Conservation (phyloP, 2,329 filamentous ascomycete species). For the Madurella fahalii region DNA sequence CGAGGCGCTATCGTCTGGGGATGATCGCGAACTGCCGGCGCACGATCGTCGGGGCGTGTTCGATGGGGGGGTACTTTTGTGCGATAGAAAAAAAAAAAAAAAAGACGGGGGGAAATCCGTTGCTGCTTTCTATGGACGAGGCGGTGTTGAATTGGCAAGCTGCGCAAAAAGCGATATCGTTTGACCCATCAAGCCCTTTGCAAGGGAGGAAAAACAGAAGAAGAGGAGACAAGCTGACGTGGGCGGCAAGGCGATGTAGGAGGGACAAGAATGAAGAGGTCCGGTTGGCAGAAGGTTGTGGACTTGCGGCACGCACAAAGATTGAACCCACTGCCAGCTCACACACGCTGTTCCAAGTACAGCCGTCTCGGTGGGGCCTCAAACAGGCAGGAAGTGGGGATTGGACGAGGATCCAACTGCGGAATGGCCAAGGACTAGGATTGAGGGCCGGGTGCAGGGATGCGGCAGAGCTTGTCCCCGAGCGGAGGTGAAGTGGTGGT, state of each 20-base stretch:
- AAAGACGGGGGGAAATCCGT: neutral
- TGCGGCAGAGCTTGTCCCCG: constrained; percentile 14
- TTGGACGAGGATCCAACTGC: constrained; percentile 20
- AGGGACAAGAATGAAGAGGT: constrained; percentile 17
- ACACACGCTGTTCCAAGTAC: constrained; percentile 26
- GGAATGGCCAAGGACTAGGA: constrained; percentile 25
- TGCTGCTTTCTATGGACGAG: neutral
- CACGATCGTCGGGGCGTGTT: constrained; percentile 1
- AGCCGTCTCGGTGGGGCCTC: constrained; percentile 21
- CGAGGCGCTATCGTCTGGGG: constrained; percentile 10
- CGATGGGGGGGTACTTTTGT: constrained; percentile 3
- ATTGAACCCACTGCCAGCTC: constrained; percentile 25
- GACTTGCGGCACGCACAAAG: constrained; percentile 19
- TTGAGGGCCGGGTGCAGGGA: constrained; percentile 16
- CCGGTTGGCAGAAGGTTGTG: constrained; percentile 16
- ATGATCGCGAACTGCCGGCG: constrained; percentile 3
- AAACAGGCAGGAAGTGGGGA: constrained; percentile 21
- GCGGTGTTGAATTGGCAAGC: neutral
- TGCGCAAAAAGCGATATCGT: neutral
- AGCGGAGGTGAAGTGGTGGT: constrained; percentile 11
- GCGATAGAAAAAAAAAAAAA: neutral
- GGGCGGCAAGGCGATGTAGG: constrained; percentile 21
- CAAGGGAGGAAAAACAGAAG: constrained; percentile 7
- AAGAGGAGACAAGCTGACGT: constrained; percentile 15
- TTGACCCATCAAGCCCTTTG: neutral